Evolutionary conservation across 2,329 filamentous ascomycete genomes (phyloP).

Genomic region (Phialemonium atrogriseum): DNA sequence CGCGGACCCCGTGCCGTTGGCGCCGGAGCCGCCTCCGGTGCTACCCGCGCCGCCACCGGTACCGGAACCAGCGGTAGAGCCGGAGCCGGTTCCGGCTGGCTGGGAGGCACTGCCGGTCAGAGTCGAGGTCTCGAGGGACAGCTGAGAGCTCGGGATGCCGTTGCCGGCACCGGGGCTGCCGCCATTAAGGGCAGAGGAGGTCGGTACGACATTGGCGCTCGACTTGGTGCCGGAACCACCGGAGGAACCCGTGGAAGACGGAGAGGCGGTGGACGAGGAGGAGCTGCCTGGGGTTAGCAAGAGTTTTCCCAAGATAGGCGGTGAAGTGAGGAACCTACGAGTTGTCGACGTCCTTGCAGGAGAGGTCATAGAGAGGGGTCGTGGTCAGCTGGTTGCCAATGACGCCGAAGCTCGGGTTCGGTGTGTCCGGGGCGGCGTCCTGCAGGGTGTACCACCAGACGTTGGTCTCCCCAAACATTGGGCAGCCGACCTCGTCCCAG

Average conservation of each 20-base stretch:
- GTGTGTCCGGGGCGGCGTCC: slow-evolving; percentile 50
- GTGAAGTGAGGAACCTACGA: slow-evolving; percentile 11
- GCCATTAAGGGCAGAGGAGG: neutral
- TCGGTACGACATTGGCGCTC: neutral
- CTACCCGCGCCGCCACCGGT: slow-evolving; percentile 15
- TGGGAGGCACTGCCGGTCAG: slow-evolving; percentile 9
- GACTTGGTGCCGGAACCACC: slow-evolving; percentile 3
- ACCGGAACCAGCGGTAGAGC: slow-evolving; percentile 6
- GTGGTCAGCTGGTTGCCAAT: slow-evolving; percentile 44
- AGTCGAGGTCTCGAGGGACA: slow-evolving; percentile 12
- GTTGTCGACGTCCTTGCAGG: slow-evolving; percentile 36
- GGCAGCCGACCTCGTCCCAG: slow-evolving; percentile 74
- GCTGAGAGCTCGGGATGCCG: slow-evolving; percentile 16
- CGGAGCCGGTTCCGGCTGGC: slow-evolving; percentile 9
- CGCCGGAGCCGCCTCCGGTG: slow-evolving; percentile 13
- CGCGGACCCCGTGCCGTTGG: too few relatives aligned
- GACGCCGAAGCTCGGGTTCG: slow-evolving; percentile 64
- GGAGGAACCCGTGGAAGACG: slow-evolving; percentile 9
- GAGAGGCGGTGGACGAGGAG: slow-evolving; percentile 4
- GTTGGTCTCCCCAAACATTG: slow-evolving; percentile 54
- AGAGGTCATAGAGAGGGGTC: slow-evolving; percentile 55
- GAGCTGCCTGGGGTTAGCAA: slow-evolving; percentile 5
- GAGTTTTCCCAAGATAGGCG: neutral
- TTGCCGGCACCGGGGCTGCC: slow-evolving; percentile 16
- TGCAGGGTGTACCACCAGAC: slow-evolving; percentile 74